Base-by-base conservation (phyloP, 1,284 basidiomycete genomes). In the Thecaphora thlaspeos region DNA sequence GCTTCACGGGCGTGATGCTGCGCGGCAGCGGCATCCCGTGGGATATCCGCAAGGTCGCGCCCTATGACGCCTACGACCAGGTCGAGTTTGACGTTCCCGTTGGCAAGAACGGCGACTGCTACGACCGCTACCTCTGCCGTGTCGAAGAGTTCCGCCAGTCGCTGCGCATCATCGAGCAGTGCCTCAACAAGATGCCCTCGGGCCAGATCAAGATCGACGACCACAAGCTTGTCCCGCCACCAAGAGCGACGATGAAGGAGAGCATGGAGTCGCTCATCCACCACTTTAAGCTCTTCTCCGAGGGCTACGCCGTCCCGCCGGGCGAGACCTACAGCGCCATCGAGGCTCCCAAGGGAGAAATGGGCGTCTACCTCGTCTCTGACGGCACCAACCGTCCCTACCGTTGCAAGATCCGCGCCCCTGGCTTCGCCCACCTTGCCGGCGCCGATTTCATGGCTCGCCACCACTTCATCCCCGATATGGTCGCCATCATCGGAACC, bases 271-370 rank as follows among this genome's bases (percentile, higher is more conserved):
- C 88, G 14, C 84, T 96, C 63, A 96, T 97, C 73, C 93, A 97
- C 80, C 94, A 98, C 82, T 98, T 98, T 83, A 97, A 97, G 84
- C 71, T 77, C 70, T 97, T 94, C 83, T 91, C 88, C 51, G 93
- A 98, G 80, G 94, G 94, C 19, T 98, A 91, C 82, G 89, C 63
- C 26, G 94, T 97, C n/a, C 94, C 94, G 17, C 89, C 93, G 30
- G 84, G 94, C 30, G 94, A 98, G 82, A 98, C 94, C 0, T 98
- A 98, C 82, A 87, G 86, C 49, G 91, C 94, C 4, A 97, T 98
- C 71, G 94, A 98, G 81, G 94, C 94, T 18, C 94, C 93, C 51
- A 98, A 98, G 82, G 93, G 93, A 59, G 92, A 97, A 82, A 97
- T 97, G 93, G 79, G 76, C 23, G 75, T 77, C 44, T 77, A 77